Evolutionary conservation across 768 basidiomycete genomes (phyloP), one percentile per base, ranked within the genome.

Genomic region (Leucocoprinus leucothites): DNA sequence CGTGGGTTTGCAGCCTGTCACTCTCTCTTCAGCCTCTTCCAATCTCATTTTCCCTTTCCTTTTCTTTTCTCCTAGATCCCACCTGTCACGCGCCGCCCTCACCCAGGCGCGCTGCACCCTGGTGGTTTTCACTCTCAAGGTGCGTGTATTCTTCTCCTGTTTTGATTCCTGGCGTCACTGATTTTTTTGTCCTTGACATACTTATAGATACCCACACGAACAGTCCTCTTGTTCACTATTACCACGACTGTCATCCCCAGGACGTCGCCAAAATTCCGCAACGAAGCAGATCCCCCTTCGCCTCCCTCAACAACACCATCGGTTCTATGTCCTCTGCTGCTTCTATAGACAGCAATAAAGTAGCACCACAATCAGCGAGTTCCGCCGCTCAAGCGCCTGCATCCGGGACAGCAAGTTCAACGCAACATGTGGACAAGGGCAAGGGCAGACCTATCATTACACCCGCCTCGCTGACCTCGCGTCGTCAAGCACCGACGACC

Each of bases 241-340:
- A 65, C 67, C 69, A 65, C 63, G 65, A 56, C 64, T n/a, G n/a
- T n/a, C 65, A 64, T 65, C 63, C 58, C 53, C n/a, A n/a, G n/a
- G n/a, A n/a, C n/a, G n/a, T n/a, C 48, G 53, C 42, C 18, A 57
- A 60, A 50, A 45, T 44, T 53, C 42, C 51, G 47, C 48, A 35
- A 41, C 48, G 31, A 60, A 42, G 48, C 55, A 48, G 40, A 52
- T 25, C 47, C 50, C 51, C 44, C 44, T 40, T 48, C 48, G 48
- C 50, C 21, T 34, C 50, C 8, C 26, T 51, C 9, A 38, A 51
- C 1, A 51, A 51, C 36, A 50, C 35, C 35, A n/a, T 50, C 4
- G 50, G 50, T 42, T 34, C 26, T 28, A 53, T 53, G 51, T 19
- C 53, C 26, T 41, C 45, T 48, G 25, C 36, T 40, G 18, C 46